Conservation (phyloP, 2,329 filamentous ascomycete genomes). For the Lomentospora prolificans region DNA sequence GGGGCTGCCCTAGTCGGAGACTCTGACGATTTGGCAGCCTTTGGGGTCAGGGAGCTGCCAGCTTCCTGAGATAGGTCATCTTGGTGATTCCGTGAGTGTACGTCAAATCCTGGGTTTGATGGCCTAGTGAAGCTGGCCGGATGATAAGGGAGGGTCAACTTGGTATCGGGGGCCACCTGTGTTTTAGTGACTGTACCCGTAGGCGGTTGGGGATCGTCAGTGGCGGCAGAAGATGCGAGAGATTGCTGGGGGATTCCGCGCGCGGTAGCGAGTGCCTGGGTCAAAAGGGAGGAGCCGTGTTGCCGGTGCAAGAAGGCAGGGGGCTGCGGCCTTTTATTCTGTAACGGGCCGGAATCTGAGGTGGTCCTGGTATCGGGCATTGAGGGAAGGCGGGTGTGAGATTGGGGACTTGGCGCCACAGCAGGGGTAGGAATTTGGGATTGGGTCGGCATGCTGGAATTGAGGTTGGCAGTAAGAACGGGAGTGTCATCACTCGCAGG, state of each 20-base stretch:
- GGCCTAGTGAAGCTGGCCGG: neutral
- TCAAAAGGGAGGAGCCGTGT: slow-evolving; percentile 44
- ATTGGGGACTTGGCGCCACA: neutral
- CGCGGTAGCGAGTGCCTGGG: slow-evolving; percentile 48
- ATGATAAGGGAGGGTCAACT: neutral
- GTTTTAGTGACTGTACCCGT: neutral
- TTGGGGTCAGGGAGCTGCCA: slow-evolving; percentile 3
- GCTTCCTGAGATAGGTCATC: slow-evolving; percentile 2
- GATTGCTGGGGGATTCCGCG: slow-evolving; percentile 34
- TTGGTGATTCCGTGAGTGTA: neutral
- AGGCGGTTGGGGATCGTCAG: slow-evolving; percentile 7
- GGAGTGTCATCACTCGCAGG: slow-evolving; percentile 2
- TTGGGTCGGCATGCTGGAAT: slow-evolving; percentile 7
- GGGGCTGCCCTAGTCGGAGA: slow-evolving; percentile 5
- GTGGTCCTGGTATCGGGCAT: neutral
- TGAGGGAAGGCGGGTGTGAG: neutral
- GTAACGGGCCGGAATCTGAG: slow-evolving; percentile 6
- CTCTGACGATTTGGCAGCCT: slow-evolving; percentile 8
- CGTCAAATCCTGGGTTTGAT: neutral
- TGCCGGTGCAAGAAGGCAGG: slow-evolving; percentile 31
- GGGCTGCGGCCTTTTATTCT: slow-evolving; percentile 31
- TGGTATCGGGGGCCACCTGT: neutral
- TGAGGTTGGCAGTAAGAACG: slow-evolving; percentile 1
- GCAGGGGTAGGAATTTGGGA: slow-evolving; percentile 2
- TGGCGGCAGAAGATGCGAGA: slow-evolving; percentile 15